Percentiles rank a stretch among this genome's conserved stretches.
Evolutionary conservation across 2,329 filamentous ascomycete species (phyloP).

Genomic region (Dactylella cylindrospora): DNA sequence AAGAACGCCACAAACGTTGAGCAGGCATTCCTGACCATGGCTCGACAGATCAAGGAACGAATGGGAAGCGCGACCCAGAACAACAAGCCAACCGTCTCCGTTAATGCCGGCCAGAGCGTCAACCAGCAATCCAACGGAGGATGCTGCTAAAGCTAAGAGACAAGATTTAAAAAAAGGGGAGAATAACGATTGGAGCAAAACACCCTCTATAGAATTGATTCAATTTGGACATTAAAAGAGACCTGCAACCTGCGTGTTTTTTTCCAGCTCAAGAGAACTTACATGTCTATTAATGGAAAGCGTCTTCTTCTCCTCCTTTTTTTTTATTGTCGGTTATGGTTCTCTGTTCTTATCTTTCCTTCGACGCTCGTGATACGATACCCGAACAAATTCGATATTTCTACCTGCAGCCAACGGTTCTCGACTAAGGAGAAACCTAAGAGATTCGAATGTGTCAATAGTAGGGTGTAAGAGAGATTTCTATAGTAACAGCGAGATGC

Average conservation of each 20-base stretch:
- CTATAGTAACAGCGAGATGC: neutral
- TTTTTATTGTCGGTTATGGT: neutral
- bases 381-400: too few species aligned
- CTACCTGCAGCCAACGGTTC: too few species aligned
- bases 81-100: conserved; percentile 90
- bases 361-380: conserved; percentile 25
- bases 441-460: too few species aligned
- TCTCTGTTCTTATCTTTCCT: conserved; percentile 6
- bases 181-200: conserved; percentile 19
- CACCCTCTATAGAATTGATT: conserved; percentile 39
- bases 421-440: too few species aligned
- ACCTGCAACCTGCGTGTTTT: conserved; percentile 9
- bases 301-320: conserved; percentile 22
- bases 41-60: conserved; percentile 87
- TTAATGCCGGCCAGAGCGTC: conserved; percentile 91
- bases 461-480: too few species aligned
- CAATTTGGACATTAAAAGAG: conserved; percentile 41
- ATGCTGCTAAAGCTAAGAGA: conserved; percentile 73
- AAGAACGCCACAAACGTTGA: conserved; percentile 99
- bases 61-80: conserved; percentile 96
- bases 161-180: neutral
- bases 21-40: conserved; percentile 99
- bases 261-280: conserved; percentile 34
- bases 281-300: conserved; percentile 45
- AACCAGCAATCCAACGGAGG: conserved; percentile 80